Base-by-base conservation (phyloP, 1,284 basidiomycete species). In the Calocybe gambosa region DNA sequence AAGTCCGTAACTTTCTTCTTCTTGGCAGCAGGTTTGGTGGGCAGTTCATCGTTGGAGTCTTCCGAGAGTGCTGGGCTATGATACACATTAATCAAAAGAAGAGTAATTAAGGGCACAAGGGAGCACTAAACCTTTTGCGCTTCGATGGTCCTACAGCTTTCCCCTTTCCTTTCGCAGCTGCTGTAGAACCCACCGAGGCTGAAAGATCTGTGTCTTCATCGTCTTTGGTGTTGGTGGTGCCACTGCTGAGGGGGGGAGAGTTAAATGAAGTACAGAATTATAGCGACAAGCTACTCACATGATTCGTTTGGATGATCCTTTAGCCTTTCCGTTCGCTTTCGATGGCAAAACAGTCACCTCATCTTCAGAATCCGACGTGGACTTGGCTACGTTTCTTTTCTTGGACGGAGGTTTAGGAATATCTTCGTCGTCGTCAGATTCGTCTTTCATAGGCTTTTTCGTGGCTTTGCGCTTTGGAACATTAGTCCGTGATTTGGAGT, bases 1-100 rank as follows among this genome's bases (percentile, higher is more conserved):
- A 81, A 82, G 56, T 83, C 78, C 1, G 77, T 74, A 29, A 80
- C 28, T 50, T 75, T 76, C 53, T 68, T 69, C 61, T 77, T 80
- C 63, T 75, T 75, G 0, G 69, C 58, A 1, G 68, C 59, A 10
- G 65, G 75, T 56, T 78, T 77, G 40, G 63, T 50, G 26, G 66
- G 55, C 43, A 56, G 42, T 16, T 70, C 66, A 33, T 69, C 69
- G 8, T 73, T 75, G 12, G 63, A 60, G 34, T 73, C 74, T 34
- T 74, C 71, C 8, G 63, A 66, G 20, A 54, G 55, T 47, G 55
- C 58, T 34, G 59, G 57, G 43, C 69, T 71, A 49, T 42, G 33
- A 3, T 34, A n/a, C 35, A 50, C 50, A 10, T 20, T 39, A 28
- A 57, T 61, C 28, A 43, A 48, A 35, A 43, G 3, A 4, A 8